These are phyloP conservation scores for Candida pseudofarinosa DNA, from an alignment of 805 yeast genomes.

Conservation along the genomic window DNA sequence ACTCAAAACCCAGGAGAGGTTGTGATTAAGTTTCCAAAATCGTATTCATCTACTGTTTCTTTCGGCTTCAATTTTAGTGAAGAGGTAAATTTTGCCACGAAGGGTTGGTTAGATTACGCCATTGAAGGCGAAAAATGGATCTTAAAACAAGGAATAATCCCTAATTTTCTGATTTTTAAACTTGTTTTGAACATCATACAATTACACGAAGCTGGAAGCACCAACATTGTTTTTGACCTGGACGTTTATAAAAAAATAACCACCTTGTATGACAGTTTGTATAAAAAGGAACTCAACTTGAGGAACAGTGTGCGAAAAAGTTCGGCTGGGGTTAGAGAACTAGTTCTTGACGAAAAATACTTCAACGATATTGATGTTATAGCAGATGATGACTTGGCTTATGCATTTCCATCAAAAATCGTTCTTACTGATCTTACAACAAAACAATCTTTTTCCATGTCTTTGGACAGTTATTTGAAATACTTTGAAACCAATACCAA, in stretches of 20 bases:
- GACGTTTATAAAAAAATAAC: conserved; percentile 29
- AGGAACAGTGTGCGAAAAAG: conserved; percentile 34
- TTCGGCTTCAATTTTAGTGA: conserved; percentile 57
- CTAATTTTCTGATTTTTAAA: conserved; percentile 49
- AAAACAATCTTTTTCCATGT: conserved; percentile 29
- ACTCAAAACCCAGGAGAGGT: conserved; percentile 62
- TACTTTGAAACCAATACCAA: conserved; percentile 8
- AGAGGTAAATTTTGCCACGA: conserved; percentile 53
- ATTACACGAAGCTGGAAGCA: conserved; percentile 30
- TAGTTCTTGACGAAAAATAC: conserved; percentile 27
- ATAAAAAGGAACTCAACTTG: conserved; percentile 39
- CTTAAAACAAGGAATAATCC: conserved; percentile 42
- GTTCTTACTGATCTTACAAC: conserved; percentile 29
- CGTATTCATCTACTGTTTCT: conserved; percentile 49
- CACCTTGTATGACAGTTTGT: conserved; percentile 28
- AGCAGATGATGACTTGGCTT: conserved; percentile 50
- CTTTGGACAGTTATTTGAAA: conserved; percentile 27
- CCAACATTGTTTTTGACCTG: conserved; percentile 27
- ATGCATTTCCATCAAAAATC: conserved; percentile 53
- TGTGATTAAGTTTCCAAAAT: conserved; percentile 53
- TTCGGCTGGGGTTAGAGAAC: conserved; percentile 27
- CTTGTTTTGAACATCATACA: conserved; percentile 46
- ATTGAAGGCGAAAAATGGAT: conserved; percentile 51
- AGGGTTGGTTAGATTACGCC: conserved; percentile 51
- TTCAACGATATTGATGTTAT: conserved; percentile 35